These are phyloP conservation scores for Aspergillus biplanus DNA, from an alignment of 495 filamentous ascomycete species.

Conservation along the genomic window DNA sequence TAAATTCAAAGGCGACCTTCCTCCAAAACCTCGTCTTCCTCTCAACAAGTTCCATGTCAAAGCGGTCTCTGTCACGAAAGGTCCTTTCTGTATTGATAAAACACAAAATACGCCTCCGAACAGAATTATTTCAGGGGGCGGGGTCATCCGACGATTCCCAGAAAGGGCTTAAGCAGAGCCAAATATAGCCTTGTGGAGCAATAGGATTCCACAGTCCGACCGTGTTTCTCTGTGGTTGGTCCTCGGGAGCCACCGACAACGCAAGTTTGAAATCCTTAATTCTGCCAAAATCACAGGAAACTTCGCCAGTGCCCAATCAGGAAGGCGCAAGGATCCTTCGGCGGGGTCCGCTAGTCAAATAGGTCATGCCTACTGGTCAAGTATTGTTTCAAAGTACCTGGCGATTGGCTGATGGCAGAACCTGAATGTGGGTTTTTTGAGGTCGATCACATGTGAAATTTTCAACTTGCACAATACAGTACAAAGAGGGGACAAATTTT, in stretches of 20 bases:
- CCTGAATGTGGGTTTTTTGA: not conserved
- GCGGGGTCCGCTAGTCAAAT: not conserved
- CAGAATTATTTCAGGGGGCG: conserved; percentile 27
- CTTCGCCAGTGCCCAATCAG: conserved; percentile 4
- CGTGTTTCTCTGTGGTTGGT: conserved; percentile 31
- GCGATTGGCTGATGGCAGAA: conserved; percentile 8
- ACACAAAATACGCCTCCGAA: conserved; percentile 8
- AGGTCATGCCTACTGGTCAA: conserved; percentile 14
- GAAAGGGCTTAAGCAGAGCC: conserved; percentile 14
- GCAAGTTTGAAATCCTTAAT: conserved; percentile 26
- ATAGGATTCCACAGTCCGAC: conserved; percentile 4
- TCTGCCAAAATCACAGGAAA: conserved; percentile 19
- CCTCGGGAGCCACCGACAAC: conserved; percentile 13
- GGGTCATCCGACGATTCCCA: conserved; percentile 16
- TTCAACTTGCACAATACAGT: not conserved
- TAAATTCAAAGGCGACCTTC: not conserved
- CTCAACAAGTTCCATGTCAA: not conserved
- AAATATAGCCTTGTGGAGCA: conserved; percentile 30
- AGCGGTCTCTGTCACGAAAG: not conserved
- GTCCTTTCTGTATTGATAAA: conserved; percentile 2
- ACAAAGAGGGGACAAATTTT: not conserved
- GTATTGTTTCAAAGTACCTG: conserved; percentile 22
- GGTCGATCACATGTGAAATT: conserved; percentile 7
- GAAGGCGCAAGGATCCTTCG: not conserved
- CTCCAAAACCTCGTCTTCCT: not conserved